These are phyloP conservation scores for Didymosphaeria variabile DNA, from an alignment of 2,329 filamentous ascomycete species.

Conservation along the genomic window DNA sequence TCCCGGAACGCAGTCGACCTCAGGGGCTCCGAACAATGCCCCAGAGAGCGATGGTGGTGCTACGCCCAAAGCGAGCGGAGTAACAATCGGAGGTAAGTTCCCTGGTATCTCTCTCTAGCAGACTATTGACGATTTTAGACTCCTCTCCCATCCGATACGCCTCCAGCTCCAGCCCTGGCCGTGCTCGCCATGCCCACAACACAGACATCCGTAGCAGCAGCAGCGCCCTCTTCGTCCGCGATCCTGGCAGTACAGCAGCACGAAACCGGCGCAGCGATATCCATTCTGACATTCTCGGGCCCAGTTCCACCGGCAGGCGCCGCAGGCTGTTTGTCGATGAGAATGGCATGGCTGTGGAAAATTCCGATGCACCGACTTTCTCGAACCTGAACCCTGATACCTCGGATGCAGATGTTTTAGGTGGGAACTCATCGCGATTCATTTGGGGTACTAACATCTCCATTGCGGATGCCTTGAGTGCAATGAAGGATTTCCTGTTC, in stretches of 20 bases:
- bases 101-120: not conserved
- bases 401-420: conserved; percentile 88
- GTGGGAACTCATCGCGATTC: conserved; percentile 80
- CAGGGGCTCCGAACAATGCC: conserved; percentile 51
- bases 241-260: conserved; percentile 61
- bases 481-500: conserved; percentile 90
- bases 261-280: conserved; percentile 83
- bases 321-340: conserved; percentile 71
- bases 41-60: conserved; percentile 67
- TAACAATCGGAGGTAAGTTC: conserved; percentile 68
- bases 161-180: conserved; percentile 86
- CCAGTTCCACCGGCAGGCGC: conserved; percentile 57
- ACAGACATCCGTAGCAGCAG: conserved; percentile 82
- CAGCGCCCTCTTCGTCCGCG: conserved; percentile 84
- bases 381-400: conserved; percentile 80
- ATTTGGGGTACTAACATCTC: conserved; percentile 99
- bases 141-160: conserved; percentile 94
- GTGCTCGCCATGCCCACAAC: conserved; percentile 64
- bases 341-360: conserved; percentile 66
- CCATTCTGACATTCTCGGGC: conserved; percentile 72
- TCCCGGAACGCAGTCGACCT: conserved; percentile 57
- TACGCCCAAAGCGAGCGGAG: conserved; percentile 73
- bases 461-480: conserved; percentile 84
- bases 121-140: conserved; percentile 62
- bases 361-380: conserved; percentile 70